Evolutionary conservation across 495 filamentous ascomycete genomes (phyloP).

Genomic region (Lentithecium fluviatile): DNA sequence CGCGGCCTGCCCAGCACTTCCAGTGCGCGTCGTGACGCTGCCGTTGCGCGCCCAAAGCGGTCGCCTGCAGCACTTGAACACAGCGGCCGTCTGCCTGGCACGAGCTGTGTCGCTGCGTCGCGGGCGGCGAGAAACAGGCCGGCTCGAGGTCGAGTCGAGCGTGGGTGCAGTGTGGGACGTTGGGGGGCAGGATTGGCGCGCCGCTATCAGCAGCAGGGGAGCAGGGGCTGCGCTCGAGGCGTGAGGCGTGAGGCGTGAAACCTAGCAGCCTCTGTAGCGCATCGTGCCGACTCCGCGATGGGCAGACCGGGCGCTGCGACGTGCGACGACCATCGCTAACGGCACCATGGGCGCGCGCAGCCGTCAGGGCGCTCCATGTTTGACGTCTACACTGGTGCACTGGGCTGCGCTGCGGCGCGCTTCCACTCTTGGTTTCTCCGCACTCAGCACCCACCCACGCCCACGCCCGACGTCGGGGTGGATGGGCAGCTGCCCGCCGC

Average conservation of each 20-base stretch:
- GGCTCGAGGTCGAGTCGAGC: neutral
- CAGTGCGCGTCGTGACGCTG: neutral
- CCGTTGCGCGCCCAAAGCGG: neutral
- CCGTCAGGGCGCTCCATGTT: neutral
- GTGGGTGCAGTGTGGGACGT: neutral
- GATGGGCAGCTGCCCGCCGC: too few relatives aligned
- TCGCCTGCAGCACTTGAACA: neutral
- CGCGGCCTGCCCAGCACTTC: neutral
- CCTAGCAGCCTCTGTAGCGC: slow-evolving; percentile 7
- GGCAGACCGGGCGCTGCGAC: neutral
- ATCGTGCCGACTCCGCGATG: slow-evolving; percentile 21
- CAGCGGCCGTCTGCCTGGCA: neutral
- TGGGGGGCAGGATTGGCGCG: neutral
- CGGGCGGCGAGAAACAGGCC: neutral
- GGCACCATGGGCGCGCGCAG: neutral
- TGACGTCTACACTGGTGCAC: neutral
- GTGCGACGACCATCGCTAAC: neutral
- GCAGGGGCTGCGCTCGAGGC: neutral
- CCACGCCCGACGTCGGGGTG: too few relatives aligned
- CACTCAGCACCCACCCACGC: too few relatives aligned
- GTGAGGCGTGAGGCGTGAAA: slow-evolving; percentile 1
- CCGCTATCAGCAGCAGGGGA: neutral
- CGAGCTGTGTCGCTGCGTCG: neutral
- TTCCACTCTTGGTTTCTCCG: too few relatives aligned
- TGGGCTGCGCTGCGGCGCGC: too few relatives aligned